Evolutionary conservation across 1,139 yeast species (phyloP).

Genomic region (Debaryomyces nepalensis): DNA sequence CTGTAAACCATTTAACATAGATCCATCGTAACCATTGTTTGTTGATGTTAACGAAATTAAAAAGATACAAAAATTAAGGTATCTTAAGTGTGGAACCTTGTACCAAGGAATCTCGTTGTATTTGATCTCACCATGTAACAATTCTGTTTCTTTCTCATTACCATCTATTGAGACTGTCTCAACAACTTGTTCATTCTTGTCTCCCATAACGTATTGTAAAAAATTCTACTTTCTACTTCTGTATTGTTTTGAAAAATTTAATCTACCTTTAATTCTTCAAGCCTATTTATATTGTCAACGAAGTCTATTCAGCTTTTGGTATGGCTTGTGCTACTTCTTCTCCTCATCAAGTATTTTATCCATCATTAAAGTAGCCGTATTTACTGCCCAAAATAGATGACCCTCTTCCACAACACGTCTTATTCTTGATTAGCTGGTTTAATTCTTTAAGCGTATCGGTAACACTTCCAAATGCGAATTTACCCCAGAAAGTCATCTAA

Average conservation of each 20-base stretch:
- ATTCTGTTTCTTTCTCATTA: conserved; percentile 1
- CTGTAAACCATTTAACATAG: conserved; percentile 56
- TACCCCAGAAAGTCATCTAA: neutral
- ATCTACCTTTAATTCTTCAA: too few relatives aligned
- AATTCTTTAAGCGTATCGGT: neutral
- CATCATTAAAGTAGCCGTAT: neutral
- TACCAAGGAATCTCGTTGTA: conserved; percentile 19
- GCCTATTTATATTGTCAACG: too few relatives aligned
- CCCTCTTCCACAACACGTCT: neutral
- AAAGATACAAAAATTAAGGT: conserved; percentile 40
- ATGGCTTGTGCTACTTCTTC: neutral
- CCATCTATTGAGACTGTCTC: conserved; percentile 2
- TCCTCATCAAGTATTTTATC: neutral
- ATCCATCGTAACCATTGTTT: conserved; percentile 57
- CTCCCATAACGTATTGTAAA: neutral
- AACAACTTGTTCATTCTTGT: neutral
- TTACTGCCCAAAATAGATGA: neutral
- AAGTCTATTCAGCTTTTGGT: too few relatives aligned
- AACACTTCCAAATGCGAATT: neutral
- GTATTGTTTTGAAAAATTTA: too few relatives aligned
- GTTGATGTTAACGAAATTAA: conserved; percentile 50
- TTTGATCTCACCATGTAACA: neutral
- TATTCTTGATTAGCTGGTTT: neutral
- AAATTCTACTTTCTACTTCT: neutral
- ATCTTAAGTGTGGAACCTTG: conserved; percentile 37